These are phyloP conservation scores for Tuber borchii DNA, from an alignment of 495 filamentous ascomycete genomes.

Conservation along the genomic window DNA sequence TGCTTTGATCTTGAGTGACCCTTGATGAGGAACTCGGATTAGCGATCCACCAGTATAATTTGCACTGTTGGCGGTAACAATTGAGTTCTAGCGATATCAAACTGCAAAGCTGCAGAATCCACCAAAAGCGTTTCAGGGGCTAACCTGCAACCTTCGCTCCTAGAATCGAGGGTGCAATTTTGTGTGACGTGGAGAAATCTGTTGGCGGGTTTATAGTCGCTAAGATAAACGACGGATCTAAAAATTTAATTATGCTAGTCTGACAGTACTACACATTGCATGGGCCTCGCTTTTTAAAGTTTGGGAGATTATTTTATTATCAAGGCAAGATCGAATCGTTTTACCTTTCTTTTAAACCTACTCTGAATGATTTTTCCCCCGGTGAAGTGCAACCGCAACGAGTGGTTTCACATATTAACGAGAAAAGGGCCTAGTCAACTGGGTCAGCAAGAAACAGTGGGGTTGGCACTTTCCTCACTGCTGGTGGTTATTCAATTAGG, in stretches of 20 bases:
- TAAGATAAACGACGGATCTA: too few species aligned
- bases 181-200: background rate
- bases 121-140: background rate
- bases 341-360: background rate
- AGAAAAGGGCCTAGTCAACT: background rate
- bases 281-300: background rate
- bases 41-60: background rate
- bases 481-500: background rate
- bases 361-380: background rate
- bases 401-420: background rate
- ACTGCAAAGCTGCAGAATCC: background rate
- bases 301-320: background rate
- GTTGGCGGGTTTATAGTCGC: background rate
- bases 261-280: background rate
- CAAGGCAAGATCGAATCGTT: background rate
- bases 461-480: background rate
- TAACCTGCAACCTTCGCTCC: background rate
- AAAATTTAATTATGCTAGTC: background rate
- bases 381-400: background rate
- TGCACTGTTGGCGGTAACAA: background rate
- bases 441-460: background rate
- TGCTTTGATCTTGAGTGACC: background rate
- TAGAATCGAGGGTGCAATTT: background rate
- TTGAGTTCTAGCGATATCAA: background rate
- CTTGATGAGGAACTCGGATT: background rate